Evolutionary conservation across 2,329 filamentous ascomycete species (phyloP).

Genomic region (Mollisia scopiformis): DNA sequence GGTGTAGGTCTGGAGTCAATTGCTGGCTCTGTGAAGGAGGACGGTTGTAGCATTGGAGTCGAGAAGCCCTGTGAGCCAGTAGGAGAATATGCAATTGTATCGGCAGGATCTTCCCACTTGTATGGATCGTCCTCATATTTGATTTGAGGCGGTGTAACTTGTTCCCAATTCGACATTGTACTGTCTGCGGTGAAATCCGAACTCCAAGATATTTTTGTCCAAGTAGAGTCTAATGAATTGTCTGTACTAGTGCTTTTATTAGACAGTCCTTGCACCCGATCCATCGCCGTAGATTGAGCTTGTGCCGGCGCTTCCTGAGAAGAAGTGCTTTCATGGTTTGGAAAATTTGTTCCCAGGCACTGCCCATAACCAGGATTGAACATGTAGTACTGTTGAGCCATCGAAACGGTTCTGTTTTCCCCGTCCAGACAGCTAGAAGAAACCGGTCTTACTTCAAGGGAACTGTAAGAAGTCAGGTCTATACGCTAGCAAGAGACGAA

Average conservation of each 20-base stretch:
- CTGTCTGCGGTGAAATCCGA: background rate
- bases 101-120: too few relatives aligned
- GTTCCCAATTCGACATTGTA: background rate
- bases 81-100: background rate
- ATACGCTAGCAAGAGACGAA: background rate
- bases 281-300: background rate
- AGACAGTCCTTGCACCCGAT: background rate
- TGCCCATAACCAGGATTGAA: background rate
- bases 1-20: constrained; percentile 16
- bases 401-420: background rate
- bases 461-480: background rate
- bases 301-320: background rate
- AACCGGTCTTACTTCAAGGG: background rate
- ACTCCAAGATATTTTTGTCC: background rate
- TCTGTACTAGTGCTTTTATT: background rate
- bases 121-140: background rate
- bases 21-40: background rate
- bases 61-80: background rate
- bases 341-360: background rate
- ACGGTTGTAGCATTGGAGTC: background rate
- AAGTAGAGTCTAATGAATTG: background rate
- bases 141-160: background rate
- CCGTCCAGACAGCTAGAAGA: background rate
- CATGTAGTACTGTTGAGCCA: background rate
- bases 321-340: background rate